Conservation (phyloP, 805 yeast genomes). For the Candida chauliodis region DNA sequence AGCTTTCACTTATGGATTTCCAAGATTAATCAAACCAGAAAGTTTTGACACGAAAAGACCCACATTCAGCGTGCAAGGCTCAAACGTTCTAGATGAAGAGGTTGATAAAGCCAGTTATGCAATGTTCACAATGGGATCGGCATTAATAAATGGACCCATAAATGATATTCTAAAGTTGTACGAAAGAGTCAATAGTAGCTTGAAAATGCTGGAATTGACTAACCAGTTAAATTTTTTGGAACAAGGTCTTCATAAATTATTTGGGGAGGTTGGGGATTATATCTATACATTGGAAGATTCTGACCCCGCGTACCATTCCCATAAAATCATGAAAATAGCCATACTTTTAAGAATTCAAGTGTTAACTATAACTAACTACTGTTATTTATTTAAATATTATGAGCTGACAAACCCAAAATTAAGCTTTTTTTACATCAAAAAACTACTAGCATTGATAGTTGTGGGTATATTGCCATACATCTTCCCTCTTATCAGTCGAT, state of each 20-base stretch:
- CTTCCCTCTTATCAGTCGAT: conserved; percentile 27
- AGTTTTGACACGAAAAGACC: conserved; percentile 47
- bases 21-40: conserved; percentile 32
- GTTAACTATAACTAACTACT: conserved; percentile 25
- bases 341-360: conserved; percentile 23
- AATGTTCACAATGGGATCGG: conserved; percentile 24
- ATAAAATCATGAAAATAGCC: conserved; percentile 14
- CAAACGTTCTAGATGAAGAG: conserved; percentile 29
- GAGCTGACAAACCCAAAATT: conserved; percentile 28
- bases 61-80: conserved; percentile 28
- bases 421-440: conserved; percentile 32
- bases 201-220: conserved; percentile 19
- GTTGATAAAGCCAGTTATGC: conserved; percentile 34
- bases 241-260: conserved; percentile 26
- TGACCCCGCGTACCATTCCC: conserved; percentile 10
- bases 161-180: conserved; percentile 21
- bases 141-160: conserved; percentile 30
- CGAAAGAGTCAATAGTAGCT: conserved; percentile 15
- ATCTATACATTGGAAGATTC: conserved; percentile 16
- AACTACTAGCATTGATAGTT: conserved; percentile 20
- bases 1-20: conserved; percentile 44
- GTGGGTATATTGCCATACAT: conserved; percentile 32
- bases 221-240: conserved; percentile 35
- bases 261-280: conserved; percentile 35
- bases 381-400: conserved; percentile 36